These are phyloP conservation scores for Pythium myriotylum DNA, from an alignment of 352 stramenopile species.

Conservation along the genomic window DNA sequence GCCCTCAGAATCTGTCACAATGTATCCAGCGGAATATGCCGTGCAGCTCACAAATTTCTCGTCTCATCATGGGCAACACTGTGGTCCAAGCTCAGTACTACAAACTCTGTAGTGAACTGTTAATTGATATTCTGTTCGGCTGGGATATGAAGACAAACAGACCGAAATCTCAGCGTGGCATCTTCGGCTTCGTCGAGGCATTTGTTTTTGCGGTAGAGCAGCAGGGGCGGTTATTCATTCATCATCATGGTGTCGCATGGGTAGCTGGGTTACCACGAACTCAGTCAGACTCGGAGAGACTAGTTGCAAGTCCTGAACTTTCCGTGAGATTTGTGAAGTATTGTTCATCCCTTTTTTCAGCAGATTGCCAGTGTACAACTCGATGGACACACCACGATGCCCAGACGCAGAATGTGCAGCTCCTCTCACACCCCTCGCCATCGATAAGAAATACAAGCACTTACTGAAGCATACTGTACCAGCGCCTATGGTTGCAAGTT, in stretches of 20 bases:
- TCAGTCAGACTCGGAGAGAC: slow-evolving; percentile 22
- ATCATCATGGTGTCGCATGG: slow-evolving; percentile 33
- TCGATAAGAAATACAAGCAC: slow-evolving; percentile 27
- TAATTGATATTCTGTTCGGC: slow-evolving; percentile 22
- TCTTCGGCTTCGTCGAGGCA: slow-evolving; percentile 28
- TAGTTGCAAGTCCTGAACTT: slow-evolving; percentile 7
- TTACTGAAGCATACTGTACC: background rate
- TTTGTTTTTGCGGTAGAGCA: slow-evolving; percentile 32
- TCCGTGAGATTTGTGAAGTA: slow-evolving; percentile 19
- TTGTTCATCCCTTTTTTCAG: slow-evolving; percentile 28
- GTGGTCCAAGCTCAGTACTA: slow-evolving; percentile 24
- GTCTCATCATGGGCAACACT: slow-evolving; percentile 22
- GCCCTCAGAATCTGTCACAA: background rate
- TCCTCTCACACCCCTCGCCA: too few relatives aligned
- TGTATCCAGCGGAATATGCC: slow-evolving; percentile 22
- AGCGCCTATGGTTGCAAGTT: slow-evolving; percentile 6
- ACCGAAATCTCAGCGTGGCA: slow-evolving; percentile 21
- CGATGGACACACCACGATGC: background rate
- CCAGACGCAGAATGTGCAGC: too few relatives aligned
- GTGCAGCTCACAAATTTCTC: slow-evolving; percentile 8
- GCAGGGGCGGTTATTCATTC: slow-evolving; percentile 24
- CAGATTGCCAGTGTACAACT: slow-evolving; percentile 19
- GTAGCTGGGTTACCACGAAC: slow-evolving; percentile 29
- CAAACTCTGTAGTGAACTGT: slow-evolving; percentile 8
- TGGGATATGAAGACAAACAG: slow-evolving; percentile 22